Conservation (phyloP, 2,329 filamentous ascomycete genomes). For the Xylariaceae sp. region DNA sequence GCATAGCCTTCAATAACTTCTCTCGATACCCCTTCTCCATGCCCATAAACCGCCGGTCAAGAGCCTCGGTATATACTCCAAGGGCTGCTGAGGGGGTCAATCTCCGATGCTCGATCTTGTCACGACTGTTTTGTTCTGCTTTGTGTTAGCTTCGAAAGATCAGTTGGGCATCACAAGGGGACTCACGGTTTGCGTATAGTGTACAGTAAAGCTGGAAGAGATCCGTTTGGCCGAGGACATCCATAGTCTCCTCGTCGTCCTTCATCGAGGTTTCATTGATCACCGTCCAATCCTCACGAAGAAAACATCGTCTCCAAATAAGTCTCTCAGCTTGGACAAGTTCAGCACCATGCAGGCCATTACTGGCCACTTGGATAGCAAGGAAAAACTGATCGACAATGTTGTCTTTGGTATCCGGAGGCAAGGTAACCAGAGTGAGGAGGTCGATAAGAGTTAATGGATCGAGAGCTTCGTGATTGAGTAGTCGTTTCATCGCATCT, state of each 20-base stretch:
- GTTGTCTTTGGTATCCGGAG: slow-evolving; percentile 56
- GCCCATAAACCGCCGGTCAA: slow-evolving; percentile 65
- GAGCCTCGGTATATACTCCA: slow-evolving; percentile 66
- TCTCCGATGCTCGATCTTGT: slow-evolving; percentile 52
- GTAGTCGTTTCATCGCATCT: slow-evolving; percentile 70
- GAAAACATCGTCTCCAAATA: slow-evolving; percentile 87
- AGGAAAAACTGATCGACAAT: slow-evolving; percentile 75
- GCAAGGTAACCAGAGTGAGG: slow-evolving; percentile 73
- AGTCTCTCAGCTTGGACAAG: slow-evolving; percentile 63
- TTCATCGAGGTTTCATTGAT: slow-evolving; percentile 81
- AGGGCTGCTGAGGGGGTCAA: slow-evolving; percentile 60
- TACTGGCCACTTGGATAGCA: slow-evolving; percentile 69
- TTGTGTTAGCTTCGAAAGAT: slow-evolving; percentile 9
- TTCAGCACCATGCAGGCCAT: slow-evolving; percentile 61
- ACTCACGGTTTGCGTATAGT: slow-evolving; percentile 70
- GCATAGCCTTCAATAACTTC: slow-evolving; percentile 74
- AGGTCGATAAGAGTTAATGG: slow-evolving; percentile 72
- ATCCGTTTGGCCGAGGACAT: slow-evolving; percentile 68
- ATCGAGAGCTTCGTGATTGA: slow-evolving; percentile 76
- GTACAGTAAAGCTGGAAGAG: slow-evolving; percentile 71
- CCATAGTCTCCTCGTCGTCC: slow-evolving; percentile 71
- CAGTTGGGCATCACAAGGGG: slow-evolving; percentile 23
- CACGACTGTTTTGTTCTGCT: slow-evolving; percentile 50
- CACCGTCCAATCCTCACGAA: slow-evolving; percentile 82
- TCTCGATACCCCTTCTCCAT: slow-evolving; percentile 69